Evolutionary conservation across 345 rosid genomes (phyloP), one percentile per base, ranked within the genome.

Genomic region (Populus ilicifolia): DNA sequence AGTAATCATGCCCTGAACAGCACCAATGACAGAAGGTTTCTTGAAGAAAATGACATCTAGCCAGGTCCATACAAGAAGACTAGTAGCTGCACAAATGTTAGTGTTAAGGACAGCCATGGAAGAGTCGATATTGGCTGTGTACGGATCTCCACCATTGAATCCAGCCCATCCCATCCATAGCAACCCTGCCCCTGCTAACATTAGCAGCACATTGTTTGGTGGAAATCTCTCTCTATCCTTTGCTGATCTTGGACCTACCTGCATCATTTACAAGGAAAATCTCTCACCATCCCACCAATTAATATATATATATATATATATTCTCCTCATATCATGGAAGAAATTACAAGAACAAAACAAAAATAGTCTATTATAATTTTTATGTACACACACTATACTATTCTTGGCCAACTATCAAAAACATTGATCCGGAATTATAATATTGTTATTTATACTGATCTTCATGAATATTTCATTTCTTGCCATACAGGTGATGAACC

Each of bases 161-260:
- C 90, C 90, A 1, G 90, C 85, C 90, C 90, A 87, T 67, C 90
- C 90, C 90, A 85, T 85, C 90, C 90, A 87, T 43, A 87, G 71
- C 70, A 87, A 50, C 3, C 90, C 87, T 25, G 88, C 90, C 14
- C 88, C 90, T 2, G 85, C 87, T 64, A 87, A 67, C 88, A 70
- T 68, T 44, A 87, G 66, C 14, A 87, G 27, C 8, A 85, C 80
- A 64, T 85, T 87, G 83, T 87, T 87, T 7, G 89, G 89, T 1
- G 85, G 86, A 72, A 86, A 86, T 23, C 87, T 84, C 82, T 86
- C 89, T 16, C 89, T 81, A 80, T 87, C 90, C 67, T 68, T 74
- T 5, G 46, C 76, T 0, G 81, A 73, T 81, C 90, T 83, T 29
- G 90, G 90, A 9, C 90, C 90, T 8, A 87, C 90, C 90, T 87